Evolutionary conservation across 768 basidiomycete genomes (phyloP).

Genomic region (Paxillus involutus): DNA sequence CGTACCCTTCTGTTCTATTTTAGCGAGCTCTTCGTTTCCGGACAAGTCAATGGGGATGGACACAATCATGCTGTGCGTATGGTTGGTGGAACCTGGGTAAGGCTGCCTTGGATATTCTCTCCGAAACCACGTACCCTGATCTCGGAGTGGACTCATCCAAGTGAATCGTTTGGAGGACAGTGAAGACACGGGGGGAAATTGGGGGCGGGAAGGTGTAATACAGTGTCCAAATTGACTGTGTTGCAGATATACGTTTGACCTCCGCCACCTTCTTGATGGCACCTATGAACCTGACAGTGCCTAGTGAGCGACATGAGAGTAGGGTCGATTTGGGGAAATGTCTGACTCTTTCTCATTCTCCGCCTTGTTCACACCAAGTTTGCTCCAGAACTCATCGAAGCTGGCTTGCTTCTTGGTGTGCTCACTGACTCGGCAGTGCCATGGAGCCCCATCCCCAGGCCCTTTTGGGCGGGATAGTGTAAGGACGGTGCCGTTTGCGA

Average conservation of each 20-base stretch:
- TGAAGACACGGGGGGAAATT: slow-evolving; percentile 73
- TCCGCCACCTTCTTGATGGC: slow-evolving; percentile 62
- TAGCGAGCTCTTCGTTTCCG: slow-evolving; percentile 54
- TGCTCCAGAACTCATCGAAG: slow-evolving; percentile 74
- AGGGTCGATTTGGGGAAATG: not conserved
- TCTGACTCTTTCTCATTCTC: slow-evolving; percentile 67
- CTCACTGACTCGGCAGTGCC: slow-evolving; percentile 69
- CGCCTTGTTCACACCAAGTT: slow-evolving; percentile 64
- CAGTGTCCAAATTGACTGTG: slow-evolving; percentile 66
- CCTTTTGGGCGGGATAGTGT: slow-evolving; percentile 54
- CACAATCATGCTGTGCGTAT: slow-evolving; percentile 35
- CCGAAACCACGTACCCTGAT: slow-evolving; percentile 50
- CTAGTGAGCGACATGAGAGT: not conserved
- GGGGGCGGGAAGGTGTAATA: slow-evolving; percentile 74
- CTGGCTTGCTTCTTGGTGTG: slow-evolving; percentile 65
- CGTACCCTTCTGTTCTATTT: slow-evolving; percentile 61
- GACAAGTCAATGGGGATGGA: slow-evolving; percentile 72
- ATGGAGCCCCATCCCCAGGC: slow-evolving; percentile 55
- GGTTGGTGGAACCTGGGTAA: not conserved
- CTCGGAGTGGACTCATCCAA: slow-evolving; percentile 49
- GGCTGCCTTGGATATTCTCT: not conserved
- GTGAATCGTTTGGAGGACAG: slow-evolving; percentile 65
- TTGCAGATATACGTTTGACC: slow-evolving; percentile 63
- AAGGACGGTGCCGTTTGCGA: slow-evolving; percentile 52
- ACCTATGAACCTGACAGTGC: slow-evolving; percentile 54